Evolutionary conservation across 176 grass and related monocot species (phyloP).

Genomic region (Oryza glumipatula): DNA sequence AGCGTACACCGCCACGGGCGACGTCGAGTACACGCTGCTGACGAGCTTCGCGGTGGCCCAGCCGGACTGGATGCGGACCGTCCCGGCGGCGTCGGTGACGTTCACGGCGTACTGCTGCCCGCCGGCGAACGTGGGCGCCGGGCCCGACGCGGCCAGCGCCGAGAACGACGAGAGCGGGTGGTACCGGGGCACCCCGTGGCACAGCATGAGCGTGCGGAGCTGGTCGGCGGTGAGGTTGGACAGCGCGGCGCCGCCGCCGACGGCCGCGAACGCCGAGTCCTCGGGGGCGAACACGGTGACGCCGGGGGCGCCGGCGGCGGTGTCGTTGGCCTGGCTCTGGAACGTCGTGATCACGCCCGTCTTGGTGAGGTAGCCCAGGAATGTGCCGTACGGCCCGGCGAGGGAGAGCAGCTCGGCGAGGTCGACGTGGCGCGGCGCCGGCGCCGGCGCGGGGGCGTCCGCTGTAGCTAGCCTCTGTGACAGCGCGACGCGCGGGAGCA

Average conservation of each 20-base stretch:
- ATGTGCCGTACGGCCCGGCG: constrained; percentile 44
- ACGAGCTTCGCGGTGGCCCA: constrained; percentile 48
- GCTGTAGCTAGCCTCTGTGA: not conserved
- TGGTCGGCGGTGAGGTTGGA: constrained; percentile 51
- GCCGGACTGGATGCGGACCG: constrained; percentile 26
- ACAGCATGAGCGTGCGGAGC: constrained; percentile 54
- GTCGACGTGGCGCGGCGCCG: constrained; percentile 49
- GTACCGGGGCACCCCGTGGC: constrained; percentile 50
- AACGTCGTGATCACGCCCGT: constrained; percentile 58
- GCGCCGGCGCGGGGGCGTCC: constrained; percentile 53
- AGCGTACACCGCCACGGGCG: constrained; percentile 47
- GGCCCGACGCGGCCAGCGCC: constrained; percentile 37
- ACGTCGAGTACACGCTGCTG: constrained; percentile 56
- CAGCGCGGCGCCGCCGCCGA: constrained; percentile 15
- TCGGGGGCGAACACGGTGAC: constrained; percentile 57
- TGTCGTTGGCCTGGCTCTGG: constrained; percentile 57
- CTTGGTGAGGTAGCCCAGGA: constrained; percentile 46
- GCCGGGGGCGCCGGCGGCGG: constrained; percentile 22
- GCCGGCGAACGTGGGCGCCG: constrained; percentile 42
- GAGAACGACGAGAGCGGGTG: constrained; percentile 54
- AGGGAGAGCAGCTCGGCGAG: constrained; percentile 59
- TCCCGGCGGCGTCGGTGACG: constrained; percentile 45
- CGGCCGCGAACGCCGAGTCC: constrained; percentile 50
- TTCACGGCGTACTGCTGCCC: constrained; percentile 41
- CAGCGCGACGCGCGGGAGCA: not conserved